These are phyloP conservation scores for Beauveria pseudobassiana DNA, from an alignment of 2,329 filamentous ascomycete species.

Conservation along the genomic window DNA sequence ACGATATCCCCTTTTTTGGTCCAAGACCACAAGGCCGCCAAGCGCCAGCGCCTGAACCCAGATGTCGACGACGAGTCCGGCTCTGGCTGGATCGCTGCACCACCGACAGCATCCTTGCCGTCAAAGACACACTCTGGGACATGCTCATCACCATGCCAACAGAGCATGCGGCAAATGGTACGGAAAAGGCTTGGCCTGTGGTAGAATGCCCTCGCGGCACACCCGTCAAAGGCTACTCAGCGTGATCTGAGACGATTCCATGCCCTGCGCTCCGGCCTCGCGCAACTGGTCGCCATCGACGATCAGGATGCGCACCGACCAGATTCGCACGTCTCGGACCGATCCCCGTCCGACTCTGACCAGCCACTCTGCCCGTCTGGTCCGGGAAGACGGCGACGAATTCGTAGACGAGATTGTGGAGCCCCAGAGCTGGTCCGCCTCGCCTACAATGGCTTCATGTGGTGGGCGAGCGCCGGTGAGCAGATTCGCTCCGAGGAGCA, in stretches of 20 bases:
- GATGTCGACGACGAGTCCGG: slow-evolving; percentile 39
- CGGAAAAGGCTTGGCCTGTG: slow-evolving; percentile 64
- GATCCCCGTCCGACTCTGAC: slow-evolving; percentile 20
- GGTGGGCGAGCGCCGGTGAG: slow-evolving; percentile 83
- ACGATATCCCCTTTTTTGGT: slow-evolving; percentile 80
- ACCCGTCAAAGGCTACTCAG: slow-evolving; percentile 77
- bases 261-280: slow-evolving; percentile 57
- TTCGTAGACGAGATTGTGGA: slow-evolving; percentile 51
- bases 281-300: slow-evolving; percentile 31
- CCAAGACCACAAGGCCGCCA: slow-evolving; percentile 46
- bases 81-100: slow-evolving; percentile 89
- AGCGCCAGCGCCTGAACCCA: slow-evolving; percentile 29
- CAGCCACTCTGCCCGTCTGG: slow-evolving; percentile 19
- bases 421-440: slow-evolving; percentile 64
- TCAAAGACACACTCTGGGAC: slow-evolving; percentile 84
- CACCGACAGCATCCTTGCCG: slow-evolving; percentile 84
- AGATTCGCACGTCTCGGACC: slow-evolving; percentile 22
- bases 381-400: slow-evolving; percentile 36
- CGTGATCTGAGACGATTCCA: slow-evolving; percentile 78
- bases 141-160: slow-evolving; percentile 77
- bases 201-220: slow-evolving; percentile 59
- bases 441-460: slow-evolving; percentile 78
- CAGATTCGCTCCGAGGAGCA: slow-evolving; percentile 53
- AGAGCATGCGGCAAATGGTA: slow-evolving; percentile 47
- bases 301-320: slow-evolving; percentile 19